Evolutionary conservation across 345 rosid species (phyloP).

Genomic region (Firmiana major): DNA sequence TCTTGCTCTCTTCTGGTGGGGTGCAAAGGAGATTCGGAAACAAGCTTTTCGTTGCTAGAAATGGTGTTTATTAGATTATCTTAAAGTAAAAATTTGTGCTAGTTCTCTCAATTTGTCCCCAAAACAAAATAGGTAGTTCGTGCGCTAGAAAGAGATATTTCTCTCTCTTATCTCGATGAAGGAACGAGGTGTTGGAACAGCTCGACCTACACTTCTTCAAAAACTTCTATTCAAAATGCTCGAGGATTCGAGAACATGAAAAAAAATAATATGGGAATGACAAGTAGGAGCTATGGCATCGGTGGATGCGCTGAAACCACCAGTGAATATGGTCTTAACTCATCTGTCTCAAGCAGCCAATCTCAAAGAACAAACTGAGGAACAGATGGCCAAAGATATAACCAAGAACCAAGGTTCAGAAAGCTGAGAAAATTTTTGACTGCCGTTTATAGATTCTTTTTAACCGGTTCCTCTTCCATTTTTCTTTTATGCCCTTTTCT

Average conservation of each 20-base stretch:
- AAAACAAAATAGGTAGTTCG: conserved; percentile 48
- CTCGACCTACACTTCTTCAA: conserved; percentile 34
- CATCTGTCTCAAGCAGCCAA: conserved; percentile 20
- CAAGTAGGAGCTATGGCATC: conserved; percentile 30
- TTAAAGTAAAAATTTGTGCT: background rate
- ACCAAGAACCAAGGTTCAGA: no score
- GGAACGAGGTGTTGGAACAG: conserved; percentile 32
- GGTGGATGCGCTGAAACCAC: conserved; percentile 37
- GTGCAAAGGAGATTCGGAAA: no score
- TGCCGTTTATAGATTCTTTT: no score
- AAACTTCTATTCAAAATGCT: conserved; percentile 36
- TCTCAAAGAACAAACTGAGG: no score
- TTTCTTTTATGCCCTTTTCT: no score
- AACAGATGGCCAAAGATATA: no score
- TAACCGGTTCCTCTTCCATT: no score
- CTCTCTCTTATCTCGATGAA: conserved; percentile 45
- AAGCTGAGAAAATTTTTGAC: no score
- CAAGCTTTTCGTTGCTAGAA: no score
- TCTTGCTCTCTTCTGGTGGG: background rate
- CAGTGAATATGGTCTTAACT: conserved; percentile 55
- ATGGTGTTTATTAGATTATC: background rate
- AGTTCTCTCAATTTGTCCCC: background rate
- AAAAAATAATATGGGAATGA: conserved; percentile 38
- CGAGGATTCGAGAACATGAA: conserved; percentile 25
- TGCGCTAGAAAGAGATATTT: conserved; percentile 56